Evolutionary conservation across 805 yeast genomes (phyloP), one percentile per base, ranked within the genome.

Genomic region (Kodamaea lidongshanica): DNA sequence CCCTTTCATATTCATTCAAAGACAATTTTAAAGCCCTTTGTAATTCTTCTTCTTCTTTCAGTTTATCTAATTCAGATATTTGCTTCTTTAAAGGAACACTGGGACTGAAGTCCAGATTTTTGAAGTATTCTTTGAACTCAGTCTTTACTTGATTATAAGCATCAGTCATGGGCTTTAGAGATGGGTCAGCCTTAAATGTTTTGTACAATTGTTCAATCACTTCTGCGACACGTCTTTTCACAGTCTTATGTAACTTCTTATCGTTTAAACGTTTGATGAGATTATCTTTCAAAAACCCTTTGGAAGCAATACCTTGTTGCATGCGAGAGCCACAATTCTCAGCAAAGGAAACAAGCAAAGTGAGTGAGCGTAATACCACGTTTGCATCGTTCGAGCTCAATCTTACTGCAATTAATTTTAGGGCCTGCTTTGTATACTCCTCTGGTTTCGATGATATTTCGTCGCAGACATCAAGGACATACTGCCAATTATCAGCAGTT

Each of bases 31-130:
- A 65, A 0, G 83, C 95, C 39, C 78, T 69, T 44, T 77, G 79
- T 27, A 89, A 58, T 40, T 86, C 94, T 30, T 77, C 82, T 27
- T 92, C 95, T 41, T 89, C 96, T 52, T 65, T 58, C 23, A 45
- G 44, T 34, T 63, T 60, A 27, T 70, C 77, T n/a, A 46, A 50
- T 3, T 56, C 54, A 4, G 70, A 59, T 42, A 72, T 54, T 27
- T 64, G 58, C 21, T 63, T 61, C 44, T 78, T 79, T 22, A 61
- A 72, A 6, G 88, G 88, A 40, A 73, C 74, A 20, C 52, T 61
- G 0, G 87, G 86, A 7, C 27, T 16, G 17, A 25, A 20, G 14
- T 23, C 8, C 20, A 32, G 23, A 50, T 9, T 37, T 30, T 38
- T 37, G 18, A 56, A 34, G 38, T 53, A 62, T 31, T 60, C 65